A percentile compares a stretch with the other conserved stretches of the same genome.
These are phyloP conservation scores for Colletotrichum truncatum DNA, from an alignment of 2,329 filamentous ascomycete genomes.

Conservation along the genomic window DNA sequence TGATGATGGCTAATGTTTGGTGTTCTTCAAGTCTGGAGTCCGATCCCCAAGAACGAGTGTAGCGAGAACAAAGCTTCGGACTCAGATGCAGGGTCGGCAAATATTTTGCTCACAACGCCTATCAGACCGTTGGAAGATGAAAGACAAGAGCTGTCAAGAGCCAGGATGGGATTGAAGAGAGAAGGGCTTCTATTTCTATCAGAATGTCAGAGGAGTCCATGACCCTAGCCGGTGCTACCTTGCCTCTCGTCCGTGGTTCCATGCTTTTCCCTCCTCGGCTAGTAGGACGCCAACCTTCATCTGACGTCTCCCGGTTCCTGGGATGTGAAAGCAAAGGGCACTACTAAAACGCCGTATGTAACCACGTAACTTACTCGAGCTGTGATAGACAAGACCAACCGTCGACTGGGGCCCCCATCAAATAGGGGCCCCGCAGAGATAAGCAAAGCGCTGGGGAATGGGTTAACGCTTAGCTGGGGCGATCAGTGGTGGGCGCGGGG, in stretches of 20 bases:
- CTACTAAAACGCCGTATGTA: conserved; percentile 2
- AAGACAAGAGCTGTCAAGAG: not conserved
- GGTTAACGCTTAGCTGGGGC: conserved; percentile 12
- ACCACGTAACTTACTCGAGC: conserved; percentile 26
- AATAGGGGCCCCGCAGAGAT: conserved; percentile 23
- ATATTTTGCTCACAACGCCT: not conserved
- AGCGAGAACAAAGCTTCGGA: not conserved
- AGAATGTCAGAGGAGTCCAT: not conserved
- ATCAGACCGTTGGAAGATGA: conserved; percentile 10
- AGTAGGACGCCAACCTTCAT: conserved; percentile 23
- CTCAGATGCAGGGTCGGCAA: conserved; percentile 12
- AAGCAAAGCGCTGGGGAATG: conserved; percentile 23
- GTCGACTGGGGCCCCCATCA: not conserved
- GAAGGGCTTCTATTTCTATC: conserved; percentile 13
- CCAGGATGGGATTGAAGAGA: not conserved
- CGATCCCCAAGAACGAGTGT: conserved; percentile 2
- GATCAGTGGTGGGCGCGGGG: conserved; percentile 22
- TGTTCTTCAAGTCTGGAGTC: not conserved
- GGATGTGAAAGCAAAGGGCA: not conserved
- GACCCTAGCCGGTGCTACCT: not conserved
- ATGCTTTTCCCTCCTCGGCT: not conserved
- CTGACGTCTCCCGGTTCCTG: conserved; percentile 27
- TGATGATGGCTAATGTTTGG: not conserved
- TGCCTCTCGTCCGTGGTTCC: not conserved
- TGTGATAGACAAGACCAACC: conserved; percentile 22